Base-by-base conservation (phyloP, 2,329 filamentous ascomycete genomes). In the Dryadomyces quercus-mongolicae region DNA sequence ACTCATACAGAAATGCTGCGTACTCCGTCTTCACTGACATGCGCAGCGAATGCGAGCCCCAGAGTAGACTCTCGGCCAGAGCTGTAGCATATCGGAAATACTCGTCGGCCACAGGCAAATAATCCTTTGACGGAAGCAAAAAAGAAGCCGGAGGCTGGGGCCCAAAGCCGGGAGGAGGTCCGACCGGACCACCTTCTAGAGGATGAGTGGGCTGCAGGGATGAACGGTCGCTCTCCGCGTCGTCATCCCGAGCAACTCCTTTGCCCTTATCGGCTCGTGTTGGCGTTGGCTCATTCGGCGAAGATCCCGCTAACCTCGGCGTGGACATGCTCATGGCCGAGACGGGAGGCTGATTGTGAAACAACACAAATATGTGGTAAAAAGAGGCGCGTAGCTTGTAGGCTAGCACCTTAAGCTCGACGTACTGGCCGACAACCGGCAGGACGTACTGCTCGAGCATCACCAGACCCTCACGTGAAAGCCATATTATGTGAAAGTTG, bases 281-380 rank as follows among this genome's bases (percentile, higher is more conserved):
- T 13, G 70, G 66, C 15, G 68, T 66, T 34, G 68, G 58, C 9
- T 60, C 61, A 60, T 34, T 55, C 9, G 65, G 62, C 5, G 64
- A 59, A 6, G 57, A 67, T 15, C 67, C 69, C 49, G 71, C 66
- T 3, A 65, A 62, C 51, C 77, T 74, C 13, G 75, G 72, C 0
- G 73, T 74, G 58, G 74, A 71, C 56, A 78, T 71, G 20, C 76
- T 76, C 63, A 81, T 76, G 40, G 76, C 73, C 47, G 83, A 84
- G 55, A 95, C 80, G 0, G 85, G 77, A 0, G 92, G 92, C 53
- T 88, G 82, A 69, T 96, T 96, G 72, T 96, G 89, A 65, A 96
- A 97, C 13, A 97, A 78, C 53, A 95, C 93, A 67, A 95, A 95
- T 60, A 98, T 89, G 71, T 98, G 92, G 63, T 94, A 93, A 66